These are phyloP conservation scores for Aspergillus neotritici DNA, from an alignment of 2,329 filamentous ascomycete genomes.

Conservation along the genomic window DNA sequence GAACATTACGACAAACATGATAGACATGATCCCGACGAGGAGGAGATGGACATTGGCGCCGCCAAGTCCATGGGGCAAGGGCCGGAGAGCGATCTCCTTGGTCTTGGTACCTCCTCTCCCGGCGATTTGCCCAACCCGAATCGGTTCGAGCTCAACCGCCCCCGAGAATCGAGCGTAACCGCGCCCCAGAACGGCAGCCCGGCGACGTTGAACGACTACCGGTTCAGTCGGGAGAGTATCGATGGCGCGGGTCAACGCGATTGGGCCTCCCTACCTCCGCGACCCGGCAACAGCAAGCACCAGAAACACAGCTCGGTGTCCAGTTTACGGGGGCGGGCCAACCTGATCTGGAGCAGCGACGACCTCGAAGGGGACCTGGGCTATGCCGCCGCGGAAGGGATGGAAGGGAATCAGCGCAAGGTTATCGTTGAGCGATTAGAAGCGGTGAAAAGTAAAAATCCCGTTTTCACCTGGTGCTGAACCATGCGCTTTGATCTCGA, in stretches of 20 bases:
- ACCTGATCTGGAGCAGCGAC: conserved; percentile 57
- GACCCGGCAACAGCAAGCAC: conserved; percentile 26
- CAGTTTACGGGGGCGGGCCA: conserved; percentile 27
- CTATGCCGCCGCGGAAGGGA: conserved; percentile 87
- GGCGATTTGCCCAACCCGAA: conserved; percentile 67
- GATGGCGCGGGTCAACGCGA: conserved; percentile 28
- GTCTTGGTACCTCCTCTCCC: conserved; percentile 47
- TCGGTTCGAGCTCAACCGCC: conserved; percentile 59
- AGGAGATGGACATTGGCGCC: conserved; percentile 87
- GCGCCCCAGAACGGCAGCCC: conserved; percentile 32
- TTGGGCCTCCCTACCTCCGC: conserved; percentile 34
- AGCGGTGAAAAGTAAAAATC: conserved; percentile 90
- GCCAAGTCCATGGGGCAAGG: conserved; percentile 55
- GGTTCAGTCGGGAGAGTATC: conserved; percentile 26
- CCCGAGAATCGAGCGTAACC: conserved; percentile 30
- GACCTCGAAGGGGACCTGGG: conserved; percentile 88
- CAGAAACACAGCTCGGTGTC: conserved; percentile 39
- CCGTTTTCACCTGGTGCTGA: conserved; percentile 96
- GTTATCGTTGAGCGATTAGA: conserved; percentile 96
- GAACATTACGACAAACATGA: conserved; percentile 16
- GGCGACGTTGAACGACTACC: conserved; percentile 26
- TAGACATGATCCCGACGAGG: conserved; percentile 54
- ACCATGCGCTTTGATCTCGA: not conserved
- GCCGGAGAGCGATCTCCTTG: conserved; percentile 61
- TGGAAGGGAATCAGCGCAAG: conserved; percentile 85